Evolutionary conservation across 2,329 filamentous ascomycete species (phyloP), one percentile per base, ranked within the genome.

Genomic region (Fusarium buharicum): DNA sequence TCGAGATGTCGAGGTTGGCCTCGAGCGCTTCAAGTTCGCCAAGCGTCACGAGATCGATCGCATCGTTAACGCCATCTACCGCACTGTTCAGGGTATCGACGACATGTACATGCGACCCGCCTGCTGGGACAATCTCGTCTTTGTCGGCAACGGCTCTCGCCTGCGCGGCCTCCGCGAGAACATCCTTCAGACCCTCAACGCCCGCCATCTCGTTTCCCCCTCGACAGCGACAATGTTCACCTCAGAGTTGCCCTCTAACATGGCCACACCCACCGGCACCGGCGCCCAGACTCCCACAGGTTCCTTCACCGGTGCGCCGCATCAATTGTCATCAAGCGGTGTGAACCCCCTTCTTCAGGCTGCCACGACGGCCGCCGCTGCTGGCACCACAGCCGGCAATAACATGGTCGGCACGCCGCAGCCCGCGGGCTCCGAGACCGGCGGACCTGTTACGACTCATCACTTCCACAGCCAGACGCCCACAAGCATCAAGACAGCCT

Each of bases 161-260:
- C 81, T 86, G 43, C 81, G 81, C 79, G 93, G 95, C 6, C 94
- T 99, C 75, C 93, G 91, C 66, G 93, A 97, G 70, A 92, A 94
- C 66, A 87, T 99, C 43, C 75, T 98, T 33, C 85, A 90, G 69
- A 93, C 88, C 0, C 85, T 99, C 31, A 86, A 86, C 33, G 85
- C 89, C 44, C 93, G 93, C 64, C 95, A 97, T 75, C 85, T 97
- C 50, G 88, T 99, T 66, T 96, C 93, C 2, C 95, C 95, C 0
- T 93, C 90, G 24, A 94, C 92, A 1, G 93, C 92, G 46, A 97
- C 93, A 37, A 98, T 98, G 71, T 98, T 98, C 82, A 97, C 93
- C 31, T 97, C 93, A 18, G 95, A 99, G 76, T 87, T 98, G 33
- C 95, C 95, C 8, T 97, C 93, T 9, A 94, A 95, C 77, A 86